Percentiles rank a stretch among this genome's conserved stretches.
These are phyloP conservation scores for Brassica rapa DNA, from an alignment of 345 rosid genomes.

Conservation along the genomic window DNA sequence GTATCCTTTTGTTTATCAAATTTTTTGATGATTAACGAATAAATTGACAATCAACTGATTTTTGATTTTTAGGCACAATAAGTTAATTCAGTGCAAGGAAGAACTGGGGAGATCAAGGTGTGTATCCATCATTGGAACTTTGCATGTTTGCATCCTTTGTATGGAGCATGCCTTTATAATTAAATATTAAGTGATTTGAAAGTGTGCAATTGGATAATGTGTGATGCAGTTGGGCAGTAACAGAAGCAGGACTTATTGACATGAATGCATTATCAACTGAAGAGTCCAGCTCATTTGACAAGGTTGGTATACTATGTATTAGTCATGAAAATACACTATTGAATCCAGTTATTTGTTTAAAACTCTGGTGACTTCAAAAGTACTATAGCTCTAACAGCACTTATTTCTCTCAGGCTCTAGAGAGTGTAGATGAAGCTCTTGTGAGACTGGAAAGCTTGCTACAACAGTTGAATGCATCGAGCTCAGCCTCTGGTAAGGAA, in stretches of 20 bases:
- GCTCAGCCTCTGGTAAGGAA: conserved; percentile 80
- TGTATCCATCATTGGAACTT: background rate
- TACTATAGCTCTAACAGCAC: conserved; percentile 20
- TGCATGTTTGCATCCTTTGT: background rate
- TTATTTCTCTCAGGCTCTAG: conserved; percentile 73
- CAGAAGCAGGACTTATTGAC: conserved; percentile 42
- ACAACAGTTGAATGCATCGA: conserved; percentile 71
- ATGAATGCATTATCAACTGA: conserved; percentile 43
- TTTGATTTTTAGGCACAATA: conserved; percentile 66
- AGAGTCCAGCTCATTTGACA: conserved; percentile 72
- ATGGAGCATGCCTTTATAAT: background rate
- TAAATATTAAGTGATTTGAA: conserved; percentile 18
- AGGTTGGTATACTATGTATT: conserved; percentile 48
- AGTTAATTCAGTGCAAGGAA: conserved; percentile 71
- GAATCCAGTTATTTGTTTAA: background rate
- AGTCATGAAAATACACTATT: conserved; percentile 3
- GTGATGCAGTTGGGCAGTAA: conserved; percentile 55
- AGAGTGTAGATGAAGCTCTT: conserved; percentile 88
- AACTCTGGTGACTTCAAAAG: background rate
- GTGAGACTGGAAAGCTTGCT: conserved; percentile 81
- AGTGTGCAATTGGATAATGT: conserved; percentile 12
- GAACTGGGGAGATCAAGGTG: conserved; percentile 64
- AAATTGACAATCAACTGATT: conserved; percentile 8
- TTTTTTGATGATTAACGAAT: background rate
- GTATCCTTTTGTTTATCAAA: conserved; percentile 44